Base-by-base conservation (phyloP, 306 rosid genomes). In the Vachellia collinsii region DNA sequence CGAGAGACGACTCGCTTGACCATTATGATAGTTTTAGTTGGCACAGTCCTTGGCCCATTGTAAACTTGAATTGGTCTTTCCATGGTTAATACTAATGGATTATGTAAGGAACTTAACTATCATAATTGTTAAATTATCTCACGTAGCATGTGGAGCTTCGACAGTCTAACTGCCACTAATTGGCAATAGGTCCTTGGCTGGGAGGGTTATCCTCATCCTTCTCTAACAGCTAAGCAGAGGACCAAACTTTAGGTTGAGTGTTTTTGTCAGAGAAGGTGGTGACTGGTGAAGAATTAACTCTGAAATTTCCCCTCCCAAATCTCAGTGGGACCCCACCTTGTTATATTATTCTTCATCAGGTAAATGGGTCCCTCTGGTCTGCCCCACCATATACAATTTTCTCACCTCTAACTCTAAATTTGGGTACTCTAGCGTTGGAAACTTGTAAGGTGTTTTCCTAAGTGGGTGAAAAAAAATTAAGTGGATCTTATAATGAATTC, bases 241-340 rank as follows among this genome's bases (percentile, higher is more conserved):
- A 56, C 75, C 77, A 50, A 77, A 72, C 81, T 65, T 58, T 76
- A 51, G 72, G 68, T 14, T 50, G 25, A 20, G 37, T 48, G 20
- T 46, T 34, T 29, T 48, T 10, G 75, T 74, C 62, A 77, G 69
- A 50, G 76, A 14, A 56, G 62, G 77, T 63, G 46, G 73, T 63
- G 53, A 79, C 77, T 63, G 51, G 76, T 63, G 63, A 82, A 34
- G 87, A 89, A 84, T 81, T 87, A 84, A 81, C 78, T 87, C 81
- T 68, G 74, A 82, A 82, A 75, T 80, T 46, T 46, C 61, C 87
- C 86, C 72, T 88, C 82, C 71, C 77, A 76, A 50, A 85, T 88
- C 87, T 20, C 38, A 62, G 87, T 42, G 87, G 93, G 68, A 66
- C 88, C 90, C 88, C 88, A 83, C 81, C 48, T 64, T 34, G 20